Evolutionary conservation across 257 asterid species (phyloP), one percentile per base, ranked within the genome.

Genomic region (Fraxinus cuspidata): DNA sequence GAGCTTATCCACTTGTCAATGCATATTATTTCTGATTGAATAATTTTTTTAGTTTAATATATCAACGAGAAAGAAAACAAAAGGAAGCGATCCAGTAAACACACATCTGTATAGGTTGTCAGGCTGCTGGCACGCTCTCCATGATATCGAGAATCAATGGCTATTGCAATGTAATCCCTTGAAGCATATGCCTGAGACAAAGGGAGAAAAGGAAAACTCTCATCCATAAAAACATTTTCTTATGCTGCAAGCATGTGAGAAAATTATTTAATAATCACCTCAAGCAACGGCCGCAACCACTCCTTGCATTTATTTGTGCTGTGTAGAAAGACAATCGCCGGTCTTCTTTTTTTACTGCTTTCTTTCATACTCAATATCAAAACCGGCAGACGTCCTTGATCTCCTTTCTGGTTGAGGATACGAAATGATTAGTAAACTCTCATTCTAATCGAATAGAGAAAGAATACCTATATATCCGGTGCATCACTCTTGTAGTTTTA

Each of bases 141-240:
- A 81, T 95, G 99, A 77, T 91, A 91, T 66, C 99, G 97, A 77
- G 99, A 95, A 86, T 95, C 99, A 76, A 93, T 88, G 74, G 99
- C 98, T 82, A 95, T 67, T 40, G 97, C 81, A 49, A 95, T 86
- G 73, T 95, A 95, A 85, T 89, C 94, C 82, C 94, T 91, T 28
- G 97, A 91, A 85, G 96, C 97, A 87, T 93, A 95, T 72, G 96
- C 98, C 99, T 95, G 91, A 74, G 82, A 77, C 60, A 23, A 74
- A 28, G 47, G 74, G 51, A 19, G 28, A 66, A 16, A 53, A 51
- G 82, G 76, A 58, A 81, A 78, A 18, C 73, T 71, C 16, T 74
- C 28, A 27, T 21, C 65, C 67, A 34, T 71, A 29, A 53, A 77
- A n/a, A 56, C 51, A 23, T 44, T 2, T 18, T n/a, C 56, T 64